Percentiles rank a stretch among this genome's conserved stretches.
phyloP scores from a whole-genome alignment of 2,329 filamentous ascomycete genomes.

The Aspergillus aculeatinus region DNA sequence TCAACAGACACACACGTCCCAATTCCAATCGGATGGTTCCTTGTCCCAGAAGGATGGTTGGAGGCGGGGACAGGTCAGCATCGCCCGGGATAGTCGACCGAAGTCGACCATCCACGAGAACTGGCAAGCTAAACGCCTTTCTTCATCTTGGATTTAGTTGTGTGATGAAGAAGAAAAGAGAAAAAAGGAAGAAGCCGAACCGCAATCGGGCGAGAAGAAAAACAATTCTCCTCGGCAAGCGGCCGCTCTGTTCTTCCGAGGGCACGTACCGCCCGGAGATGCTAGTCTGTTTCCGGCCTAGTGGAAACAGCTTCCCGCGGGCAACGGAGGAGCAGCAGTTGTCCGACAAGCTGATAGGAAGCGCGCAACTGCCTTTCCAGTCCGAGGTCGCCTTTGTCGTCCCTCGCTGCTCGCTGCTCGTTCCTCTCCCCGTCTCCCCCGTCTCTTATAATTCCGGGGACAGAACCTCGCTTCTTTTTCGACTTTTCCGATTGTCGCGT shows the following conservation, averaged over 20 bases:
- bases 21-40: constrained; percentile 37
- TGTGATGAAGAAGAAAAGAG: constrained; percentile 35
- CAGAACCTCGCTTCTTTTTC: background rate
- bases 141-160: constrained; percentile 46
- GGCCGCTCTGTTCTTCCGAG: constrained; percentile 7
- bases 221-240: constrained; percentile 2
- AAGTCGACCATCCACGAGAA: constrained; percentile 34
- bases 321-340: constrained; percentile 28
- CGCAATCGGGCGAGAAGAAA: background rate
- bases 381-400: background rate
- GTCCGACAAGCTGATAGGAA: constrained; percentile 7
- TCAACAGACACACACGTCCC: background rate
- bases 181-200: constrained; percentile 18
- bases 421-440: constrained; percentile 3
- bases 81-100: constrained; percentile 36
- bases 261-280: constrained; percentile 17
- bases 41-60: constrained; percentile 38
- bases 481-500: background rate
- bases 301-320: constrained; percentile 37
- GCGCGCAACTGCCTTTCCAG: constrained; percentile 8
- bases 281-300: constrained; percentile 23
- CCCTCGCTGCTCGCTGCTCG: constrained; percentile 15
- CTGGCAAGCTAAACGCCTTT: constrained; percentile 37
- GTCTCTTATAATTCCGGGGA: constrained; percentile 1
- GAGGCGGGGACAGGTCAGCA: constrained; percentile 40